phyloP scores from a whole-genome alignment of 2,329 filamentous ascomycete species.

The Graphilbum ipis-grandicollis region DNA sequence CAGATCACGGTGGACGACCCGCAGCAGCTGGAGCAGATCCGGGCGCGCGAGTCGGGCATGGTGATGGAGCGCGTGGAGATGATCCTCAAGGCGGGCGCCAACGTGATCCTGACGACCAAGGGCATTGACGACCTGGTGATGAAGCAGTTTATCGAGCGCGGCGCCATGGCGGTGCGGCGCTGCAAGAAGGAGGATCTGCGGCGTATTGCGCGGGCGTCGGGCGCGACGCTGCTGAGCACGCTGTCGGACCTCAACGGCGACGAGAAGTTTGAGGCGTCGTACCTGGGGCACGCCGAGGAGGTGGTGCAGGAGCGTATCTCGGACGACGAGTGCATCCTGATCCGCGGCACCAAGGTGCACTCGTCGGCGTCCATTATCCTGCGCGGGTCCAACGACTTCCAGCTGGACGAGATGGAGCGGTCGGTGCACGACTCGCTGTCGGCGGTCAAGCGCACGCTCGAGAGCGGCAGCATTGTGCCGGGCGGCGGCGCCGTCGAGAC shows the following conservation, averaged over 20 bases:
- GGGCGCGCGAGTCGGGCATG: constrained; percentile 81
- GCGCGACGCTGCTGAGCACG: constrained; percentile 81
- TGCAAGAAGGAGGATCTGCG: constrained; percentile 98
- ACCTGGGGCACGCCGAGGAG: constrained; percentile 82
- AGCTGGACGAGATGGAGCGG: constrained; percentile 97
- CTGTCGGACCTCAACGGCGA: constrained; percentile 94
- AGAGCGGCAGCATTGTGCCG: constrained; percentile 92
- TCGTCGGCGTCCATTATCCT: constrained; percentile 93
- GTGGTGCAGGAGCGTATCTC: constrained; percentile 97
- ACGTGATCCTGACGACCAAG: constrained; percentile 93
- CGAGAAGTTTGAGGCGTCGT: constrained; percentile 84
- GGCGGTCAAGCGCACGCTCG: constrained; percentile 90
- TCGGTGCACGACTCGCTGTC: constrained; percentile 94
- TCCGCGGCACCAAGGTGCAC: constrained; percentile 90
- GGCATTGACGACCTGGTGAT: constrained; percentile 92
- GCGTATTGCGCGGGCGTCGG: constrained; percentile 89
- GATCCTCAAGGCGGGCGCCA: constrained; percentile 94
- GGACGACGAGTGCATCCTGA: constrained; percentile 92
- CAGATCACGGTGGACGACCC: constrained; percentile 98
- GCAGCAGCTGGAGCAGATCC: constrained; percentile 92
- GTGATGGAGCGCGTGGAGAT: constrained; percentile 88
- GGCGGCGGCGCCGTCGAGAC: constrained; percentile 95
- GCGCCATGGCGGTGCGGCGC: constrained; percentile 85
- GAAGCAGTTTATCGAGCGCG: constrained; percentile 87
- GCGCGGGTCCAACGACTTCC: constrained; percentile 87